Evolutionary conservation across 768 basidiomycete species (phyloP).

Genomic region (Jaapia argillacea): DNA sequence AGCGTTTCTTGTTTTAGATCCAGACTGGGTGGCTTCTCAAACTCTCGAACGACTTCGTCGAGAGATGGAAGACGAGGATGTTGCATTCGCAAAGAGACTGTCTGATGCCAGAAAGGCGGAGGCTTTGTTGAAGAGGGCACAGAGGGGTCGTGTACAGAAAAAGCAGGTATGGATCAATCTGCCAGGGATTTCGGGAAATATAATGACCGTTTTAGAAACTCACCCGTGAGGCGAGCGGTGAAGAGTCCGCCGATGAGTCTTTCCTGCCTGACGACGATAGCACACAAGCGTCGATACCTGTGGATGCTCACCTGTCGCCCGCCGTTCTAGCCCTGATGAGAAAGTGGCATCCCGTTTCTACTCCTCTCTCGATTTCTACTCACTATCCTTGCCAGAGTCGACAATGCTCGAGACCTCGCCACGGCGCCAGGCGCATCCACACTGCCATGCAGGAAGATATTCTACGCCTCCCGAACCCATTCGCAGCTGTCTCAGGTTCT

Average conservation of each 20-base stretch:
- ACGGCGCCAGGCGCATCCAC: too few relatives aligned
- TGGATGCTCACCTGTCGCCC: slow-evolving; percentile 56
- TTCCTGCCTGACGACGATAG: slow-evolving; percentile 61
- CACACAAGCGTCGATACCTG: slow-evolving; percentile 11
- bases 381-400: too few relatives aligned
- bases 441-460: slow-evolving; percentile 84
- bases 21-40: slow-evolving; percentile 72
- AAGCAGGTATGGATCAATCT: too few relatives aligned
- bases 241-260: slow-evolving; percentile 45
- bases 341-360: slow-evolving; percentile 37
- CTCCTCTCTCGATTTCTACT: not conserved
- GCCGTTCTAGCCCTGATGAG: slow-evolving; percentile 73
- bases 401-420: too few relatives aligned
- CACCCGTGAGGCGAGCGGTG: too few relatives aligned
- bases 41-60: slow-evolving; percentile 52
- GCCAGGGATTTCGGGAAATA: too few relatives aligned
- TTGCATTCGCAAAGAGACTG: slow-evolving; percentile 53
- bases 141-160: too few relatives aligned
- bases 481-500: slow-evolving; percentile 90
- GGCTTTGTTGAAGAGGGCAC: too few relatives aligned
- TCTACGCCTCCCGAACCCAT: slow-evolving; percentile 92
- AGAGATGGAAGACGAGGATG: slow-evolving; percentile 59
- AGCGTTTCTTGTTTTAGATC: slow-evolving; percentile 25
- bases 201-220: too few relatives aligned
- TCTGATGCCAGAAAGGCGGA: slow-evolving; percentile 54